Percentiles rank a stretch among this genome's conserved stretches.
phyloP scores from a whole-genome alignment of 768 basidiomycete genomes.

The Suillus hirtellus region DNA sequence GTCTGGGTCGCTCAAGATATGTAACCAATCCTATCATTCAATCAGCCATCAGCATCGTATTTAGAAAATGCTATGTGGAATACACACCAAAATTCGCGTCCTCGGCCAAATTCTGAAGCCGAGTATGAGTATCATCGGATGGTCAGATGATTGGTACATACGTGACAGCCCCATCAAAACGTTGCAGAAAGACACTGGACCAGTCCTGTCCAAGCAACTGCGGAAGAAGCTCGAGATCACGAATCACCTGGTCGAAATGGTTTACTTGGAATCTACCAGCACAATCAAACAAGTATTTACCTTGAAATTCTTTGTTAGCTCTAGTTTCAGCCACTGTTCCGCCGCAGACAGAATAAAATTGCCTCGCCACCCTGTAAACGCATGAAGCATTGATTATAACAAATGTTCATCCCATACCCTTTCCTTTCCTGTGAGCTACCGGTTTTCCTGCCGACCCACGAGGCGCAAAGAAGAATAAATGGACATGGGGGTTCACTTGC shows the following conservation, averaged over 20 bases:
- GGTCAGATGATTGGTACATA: conserved; percentile 40
- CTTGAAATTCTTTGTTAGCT: conserved; percentile 96
- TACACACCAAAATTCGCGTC: conserved; percentile 67
- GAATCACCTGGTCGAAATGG: conserved; percentile 62
- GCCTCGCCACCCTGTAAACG: conserved; percentile 79
- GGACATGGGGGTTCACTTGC: conserved; percentile 90
- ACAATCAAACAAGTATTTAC: conserved; percentile 27
- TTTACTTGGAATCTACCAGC: conserved; percentile 2
- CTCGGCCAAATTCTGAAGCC: conserved; percentile 76
- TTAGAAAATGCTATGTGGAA: conserved; percentile 10
- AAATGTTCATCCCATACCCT: conserved; percentile 49
- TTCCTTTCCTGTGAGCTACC: conserved; percentile 91
- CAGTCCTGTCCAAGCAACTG: conserved; percentile 92
- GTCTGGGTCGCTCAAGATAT: conserved; percentile 83
- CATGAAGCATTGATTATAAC: conserved; percentile 6
- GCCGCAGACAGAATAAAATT: conserved; percentile 91
- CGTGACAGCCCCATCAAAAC: conserved; percentile 89
- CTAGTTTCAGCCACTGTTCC: conserved; percentile 94
- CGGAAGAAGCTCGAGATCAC: conserved; percentile 95
- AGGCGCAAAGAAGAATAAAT: conserved; percentile 93
- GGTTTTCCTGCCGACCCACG: conserved; percentile 89
- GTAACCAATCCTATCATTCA: conserved; percentile 70
- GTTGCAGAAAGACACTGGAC: conserved; percentile 94
- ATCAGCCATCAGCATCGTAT: conserved; percentile 7
- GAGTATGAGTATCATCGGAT: conserved; percentile 28